Evolutionary conservation across 192 early-diverging fungal species (phyloP).

Genomic region (Linnemannia elongata): DNA sequence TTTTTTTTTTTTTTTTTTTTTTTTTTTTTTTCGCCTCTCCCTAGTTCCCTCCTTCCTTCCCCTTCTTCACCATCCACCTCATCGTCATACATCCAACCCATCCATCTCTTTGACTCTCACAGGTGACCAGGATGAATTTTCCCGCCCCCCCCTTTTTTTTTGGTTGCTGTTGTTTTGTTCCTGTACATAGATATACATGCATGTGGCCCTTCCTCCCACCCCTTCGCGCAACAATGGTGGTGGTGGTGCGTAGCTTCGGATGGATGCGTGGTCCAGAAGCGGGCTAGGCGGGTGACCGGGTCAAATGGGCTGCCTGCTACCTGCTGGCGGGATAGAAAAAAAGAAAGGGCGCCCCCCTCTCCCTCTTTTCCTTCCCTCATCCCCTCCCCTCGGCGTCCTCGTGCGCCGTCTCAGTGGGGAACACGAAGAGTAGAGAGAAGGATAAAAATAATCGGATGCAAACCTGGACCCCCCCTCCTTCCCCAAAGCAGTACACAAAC

Average conservation of each 20-base stretch:
- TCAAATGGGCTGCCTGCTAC: slow-evolving; percentile 1
- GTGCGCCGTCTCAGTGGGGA: neutral
- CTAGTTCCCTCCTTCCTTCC: neutral
- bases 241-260: too few species aligned
- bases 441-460: neutral
- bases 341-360: neutral
- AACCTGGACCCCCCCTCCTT: neutral
- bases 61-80: neutral
- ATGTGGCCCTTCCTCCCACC: neutral
- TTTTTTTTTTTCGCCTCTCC: neutral
- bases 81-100: neutral
- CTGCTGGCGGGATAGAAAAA: neutral
- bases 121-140: slow-evolving; percentile 26
- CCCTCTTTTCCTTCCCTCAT: too few species aligned
- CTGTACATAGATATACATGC: neutral
- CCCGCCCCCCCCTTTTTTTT: slow-evolving; percentile 29
- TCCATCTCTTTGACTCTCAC: neutral
- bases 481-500: neutral
- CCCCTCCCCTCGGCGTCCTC: neutral
- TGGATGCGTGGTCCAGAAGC: slow-evolving; percentile 1
- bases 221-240: too few species aligned
- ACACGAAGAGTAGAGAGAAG: neutral
- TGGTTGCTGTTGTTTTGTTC: neutral
- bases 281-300: slow-evolving; percentile 11
- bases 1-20: neutral